Percentiles rank a stretch among this genome's conserved stretches.
phyloP scores from a whole-genome alignment of 768 basidiomycete genomes.

The Lactifluus volemus region DNA sequence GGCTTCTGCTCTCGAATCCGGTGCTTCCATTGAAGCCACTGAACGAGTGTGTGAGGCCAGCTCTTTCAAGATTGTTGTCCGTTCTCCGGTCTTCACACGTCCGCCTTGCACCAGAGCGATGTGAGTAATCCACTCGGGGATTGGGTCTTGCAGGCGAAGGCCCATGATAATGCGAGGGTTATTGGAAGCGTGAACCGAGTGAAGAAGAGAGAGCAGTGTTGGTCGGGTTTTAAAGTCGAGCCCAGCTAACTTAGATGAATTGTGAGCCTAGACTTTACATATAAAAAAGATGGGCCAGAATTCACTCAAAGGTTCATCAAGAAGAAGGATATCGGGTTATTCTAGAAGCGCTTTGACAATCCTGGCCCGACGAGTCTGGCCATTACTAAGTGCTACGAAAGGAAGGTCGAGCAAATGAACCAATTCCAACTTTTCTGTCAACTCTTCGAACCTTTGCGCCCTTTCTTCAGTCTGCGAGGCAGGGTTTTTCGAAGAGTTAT shows the following conservation, averaged over 20 bases:
- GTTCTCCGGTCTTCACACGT: constrained; percentile 43
- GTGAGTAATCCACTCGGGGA: constrained; percentile 69
- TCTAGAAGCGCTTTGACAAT: constrained; percentile 69
- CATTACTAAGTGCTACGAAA: constrained; percentile 78
- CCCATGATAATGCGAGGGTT: constrained; percentile 58
- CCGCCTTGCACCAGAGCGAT: constrained; percentile 45
- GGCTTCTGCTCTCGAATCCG: constrained; percentile 18
- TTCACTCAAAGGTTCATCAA: constrained; percentile 91
- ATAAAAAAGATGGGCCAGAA: background rate
- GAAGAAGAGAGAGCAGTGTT: constrained; percentile 45
- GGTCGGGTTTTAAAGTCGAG: constrained; percentile 58
- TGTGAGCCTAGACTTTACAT: background rate
- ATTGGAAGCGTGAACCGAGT: constrained; percentile 38
- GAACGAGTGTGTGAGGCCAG: background rate
- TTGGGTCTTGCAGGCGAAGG: constrained; percentile 56
- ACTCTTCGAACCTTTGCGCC: constrained; percentile 36
- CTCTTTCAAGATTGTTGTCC: constrained; percentile 33
- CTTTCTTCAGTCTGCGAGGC: constrained; percentile 20
- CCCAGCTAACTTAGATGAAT: constrained; percentile 57
- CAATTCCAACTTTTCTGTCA: constrained; percentile 53
- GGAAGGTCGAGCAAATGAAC: constrained; percentile 68
- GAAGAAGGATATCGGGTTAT: constrained; percentile 63
- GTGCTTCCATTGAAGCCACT: background rate
- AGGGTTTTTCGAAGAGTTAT: background rate
- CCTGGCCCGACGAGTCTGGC: constrained; percentile 82